These are phyloP conservation scores for Pyronema omphalodes DNA, from an alignment of 495 filamentous ascomycete species.

Conservation along the genomic window DNA sequence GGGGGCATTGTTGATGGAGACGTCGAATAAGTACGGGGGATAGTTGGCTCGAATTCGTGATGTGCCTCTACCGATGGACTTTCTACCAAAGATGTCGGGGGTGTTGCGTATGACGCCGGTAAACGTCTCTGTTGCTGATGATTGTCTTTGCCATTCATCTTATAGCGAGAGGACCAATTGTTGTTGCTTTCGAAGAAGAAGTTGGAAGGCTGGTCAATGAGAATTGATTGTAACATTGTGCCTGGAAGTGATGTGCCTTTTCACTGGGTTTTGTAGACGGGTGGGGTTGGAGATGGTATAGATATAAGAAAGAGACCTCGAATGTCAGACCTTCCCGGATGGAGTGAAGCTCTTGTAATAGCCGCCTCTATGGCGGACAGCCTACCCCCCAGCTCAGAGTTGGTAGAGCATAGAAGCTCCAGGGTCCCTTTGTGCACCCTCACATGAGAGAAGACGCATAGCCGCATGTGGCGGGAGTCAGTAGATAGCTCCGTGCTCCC, in stretches of 20 bases:
- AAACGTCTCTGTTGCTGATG: constrained; percentile 10
- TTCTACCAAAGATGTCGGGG: constrained; percentile 12
- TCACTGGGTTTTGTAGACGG: background rate
- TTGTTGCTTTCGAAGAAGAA: constrained; percentile 12
- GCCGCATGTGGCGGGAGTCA: constrained; percentile 1
- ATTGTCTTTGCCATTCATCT: constrained; percentile 11
- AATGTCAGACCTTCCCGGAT: background rate
- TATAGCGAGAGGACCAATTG: constrained; percentile 8
- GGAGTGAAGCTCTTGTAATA: background rate
- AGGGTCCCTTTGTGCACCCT: too few relatives aligned
- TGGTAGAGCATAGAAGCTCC: too few relatives aligned
- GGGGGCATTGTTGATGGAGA: constrained; percentile 6
- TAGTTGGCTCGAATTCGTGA: constrained; percentile 3
- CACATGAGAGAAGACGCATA: background rate
- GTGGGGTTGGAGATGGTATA: background rate
- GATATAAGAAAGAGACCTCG: constrained; percentile 1
- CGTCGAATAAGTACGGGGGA: constrained; percentile 20
- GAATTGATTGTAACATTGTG: constrained; percentile 20
- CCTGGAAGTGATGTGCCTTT: constrained; percentile 5
- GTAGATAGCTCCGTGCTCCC: background rate
- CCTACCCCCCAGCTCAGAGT: background rate
- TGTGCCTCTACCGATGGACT: background rate
- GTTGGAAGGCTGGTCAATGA: constrained; percentile 12
- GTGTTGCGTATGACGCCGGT: constrained; percentile 9
- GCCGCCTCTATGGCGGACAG: background rate